Percentiles rank a stretch among this genome's conserved stretches.
Evolutionary conservation across 192 early-diverging fungal genomes (phyloP).

Genomic region (Coemansia umbellata): DNA sequence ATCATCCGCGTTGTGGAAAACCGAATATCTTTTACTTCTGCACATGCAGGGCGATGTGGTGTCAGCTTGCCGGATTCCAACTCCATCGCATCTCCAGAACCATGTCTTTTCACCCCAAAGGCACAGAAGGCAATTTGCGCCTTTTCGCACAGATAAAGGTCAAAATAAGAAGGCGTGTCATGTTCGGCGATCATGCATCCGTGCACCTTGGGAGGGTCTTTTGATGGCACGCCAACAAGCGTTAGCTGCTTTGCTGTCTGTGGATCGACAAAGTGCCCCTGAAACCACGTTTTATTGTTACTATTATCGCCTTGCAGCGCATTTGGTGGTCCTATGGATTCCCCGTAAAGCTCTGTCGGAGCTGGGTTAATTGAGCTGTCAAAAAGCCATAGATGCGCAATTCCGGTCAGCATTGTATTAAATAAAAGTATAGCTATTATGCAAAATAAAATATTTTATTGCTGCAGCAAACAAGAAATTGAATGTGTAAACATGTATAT

Average conservation of each 20-base stretch:
- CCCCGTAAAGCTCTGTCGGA: constrained; percentile 1
- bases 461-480: too few relatives aligned
- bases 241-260: constrained; percentile 6
- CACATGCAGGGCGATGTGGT: not conserved
- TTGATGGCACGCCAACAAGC: constrained; percentile 21
- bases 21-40: not conserved
- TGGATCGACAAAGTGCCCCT: constrained; percentile 27
- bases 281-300: constrained; percentile 20
- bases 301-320: not conserved
- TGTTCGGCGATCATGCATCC: constrained; percentile 32
- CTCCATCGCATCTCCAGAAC: constrained; percentile 33
- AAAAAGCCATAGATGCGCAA: constrained; percentile 28
- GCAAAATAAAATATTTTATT: too few relatives aligned
- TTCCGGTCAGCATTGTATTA: too few relatives aligned
- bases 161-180: constrained; percentile 25
- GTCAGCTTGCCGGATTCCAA: not conserved
- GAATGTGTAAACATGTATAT: too few relatives aligned
- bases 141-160: constrained; percentile 13
- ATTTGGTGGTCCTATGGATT: not conserved
- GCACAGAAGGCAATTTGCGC: constrained; percentile 10
- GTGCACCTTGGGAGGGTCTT: constrained; percentile 16
- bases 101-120: constrained; percentile 22
- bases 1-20: constrained; percentile 29
- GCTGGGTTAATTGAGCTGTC: constrained; percentile 6
- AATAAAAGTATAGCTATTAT: too few relatives aligned